phyloP scores from a whole-genome alignment of 495 filamentous ascomycete genomes.

The Lepraria neglecta region DNA sequence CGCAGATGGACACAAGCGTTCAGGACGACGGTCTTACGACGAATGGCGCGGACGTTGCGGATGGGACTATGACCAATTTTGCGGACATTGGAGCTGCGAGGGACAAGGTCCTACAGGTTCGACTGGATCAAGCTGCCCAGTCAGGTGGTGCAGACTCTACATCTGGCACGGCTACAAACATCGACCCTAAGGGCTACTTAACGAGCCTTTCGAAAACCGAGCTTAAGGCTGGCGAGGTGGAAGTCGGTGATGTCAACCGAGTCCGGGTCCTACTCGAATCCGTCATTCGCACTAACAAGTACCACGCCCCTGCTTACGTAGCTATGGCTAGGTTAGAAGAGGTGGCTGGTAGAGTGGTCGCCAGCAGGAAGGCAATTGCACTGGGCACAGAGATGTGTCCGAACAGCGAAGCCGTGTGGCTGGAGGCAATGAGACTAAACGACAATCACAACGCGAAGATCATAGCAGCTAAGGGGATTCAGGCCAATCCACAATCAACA shows the following conservation, averaged over 20 bases:
- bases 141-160: slow-evolving; percentile 58
- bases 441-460: slow-evolving; percentile 89
- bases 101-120: slow-evolving; percentile 86
- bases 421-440: slow-evolving; percentile 88
- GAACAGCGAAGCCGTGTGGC: slow-evolving; percentile 90
- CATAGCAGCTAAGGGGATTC: slow-evolving; percentile 90
- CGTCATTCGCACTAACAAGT: slow-evolving; percentile 91
- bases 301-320: slow-evolving; percentile 94
- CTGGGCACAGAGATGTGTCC: slow-evolving; percentile 85
- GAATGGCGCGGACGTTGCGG: slow-evolving; percentile 46
- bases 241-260: slow-evolving; percentile 91
- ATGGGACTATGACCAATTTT: slow-evolving; percentile 95
- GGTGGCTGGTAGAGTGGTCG: slow-evolving; percentile 79
- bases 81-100: slow-evolving; percentile 94
- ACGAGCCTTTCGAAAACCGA: slow-evolving; percentile 79
- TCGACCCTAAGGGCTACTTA: slow-evolving; percentile 93
- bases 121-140: slow-evolving; percentile 80
- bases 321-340: slow-evolving; percentile 90
- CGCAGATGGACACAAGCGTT: slow-evolving; percentile 78
- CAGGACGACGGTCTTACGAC: slow-evolving; percentile 63
- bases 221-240: slow-evolving; percentile 66
- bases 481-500: slow-evolving; percentile 82
- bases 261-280: slow-evolving; percentile 90
- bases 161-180: slow-evolving; percentile 77
- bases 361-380: slow-evolving; percentile 76